Percentiles rank a stretch among this genome's conserved stretches.
These are phyloP conservation scores for Begonia loranthoides DNA, from an alignment of 306 rosid genomes.

Conservation along the genomic window DNA sequence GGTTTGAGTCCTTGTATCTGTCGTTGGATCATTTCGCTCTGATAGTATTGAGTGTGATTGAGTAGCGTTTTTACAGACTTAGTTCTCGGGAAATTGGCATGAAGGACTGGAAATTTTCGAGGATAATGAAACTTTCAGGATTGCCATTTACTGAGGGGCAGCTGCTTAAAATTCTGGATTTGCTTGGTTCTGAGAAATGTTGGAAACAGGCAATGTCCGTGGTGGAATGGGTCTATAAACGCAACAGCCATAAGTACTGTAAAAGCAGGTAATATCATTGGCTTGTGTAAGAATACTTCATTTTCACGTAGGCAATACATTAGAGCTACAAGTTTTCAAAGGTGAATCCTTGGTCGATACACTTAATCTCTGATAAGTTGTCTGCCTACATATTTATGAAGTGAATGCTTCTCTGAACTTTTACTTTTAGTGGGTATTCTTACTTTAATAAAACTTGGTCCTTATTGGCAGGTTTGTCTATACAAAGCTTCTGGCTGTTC, in stretches of 20 bases:
- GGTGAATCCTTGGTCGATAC: too few species aligned
- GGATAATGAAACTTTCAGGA: slow-evolving; percentile 78
- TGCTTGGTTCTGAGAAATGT: slow-evolving; percentile 46
- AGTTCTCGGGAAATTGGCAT: slow-evolving; percentile 40
- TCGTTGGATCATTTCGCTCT: background rate
- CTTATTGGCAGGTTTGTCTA: slow-evolving; percentile 64
- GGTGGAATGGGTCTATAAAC: slow-evolving; percentile 62
- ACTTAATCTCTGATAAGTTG: too few species aligned
- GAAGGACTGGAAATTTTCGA: slow-evolving; percentile 76
- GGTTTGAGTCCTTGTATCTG: slow-evolving; percentile 29
- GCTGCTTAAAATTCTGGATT: slow-evolving; percentile 49
- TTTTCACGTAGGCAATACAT: too few species aligned
- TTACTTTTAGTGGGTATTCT: too few species aligned
- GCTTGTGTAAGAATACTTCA: too few species aligned
- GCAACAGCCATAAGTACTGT: slow-evolving; percentile 29
- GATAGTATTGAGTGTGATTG: background rate
- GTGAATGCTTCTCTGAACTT: too few species aligned
- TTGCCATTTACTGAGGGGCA: slow-evolving; percentile 71
- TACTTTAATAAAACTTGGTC: slow-evolving; percentile 3
- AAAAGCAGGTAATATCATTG: slow-evolving; percentile 53
- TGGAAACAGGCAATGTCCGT: slow-evolving; percentile 84
- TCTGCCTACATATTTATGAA: too few species aligned
- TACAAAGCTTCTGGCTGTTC: slow-evolving; percentile 80
- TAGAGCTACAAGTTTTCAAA: too few species aligned
- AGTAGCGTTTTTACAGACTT: slow-evolving; percentile 28